A percentile compares a stretch with the other conserved stretches of the same genome.
Evolutionary conservation across 2,329 filamentous ascomycete genomes (phyloP).

Genomic region (Venturia aucupariae): DNA sequence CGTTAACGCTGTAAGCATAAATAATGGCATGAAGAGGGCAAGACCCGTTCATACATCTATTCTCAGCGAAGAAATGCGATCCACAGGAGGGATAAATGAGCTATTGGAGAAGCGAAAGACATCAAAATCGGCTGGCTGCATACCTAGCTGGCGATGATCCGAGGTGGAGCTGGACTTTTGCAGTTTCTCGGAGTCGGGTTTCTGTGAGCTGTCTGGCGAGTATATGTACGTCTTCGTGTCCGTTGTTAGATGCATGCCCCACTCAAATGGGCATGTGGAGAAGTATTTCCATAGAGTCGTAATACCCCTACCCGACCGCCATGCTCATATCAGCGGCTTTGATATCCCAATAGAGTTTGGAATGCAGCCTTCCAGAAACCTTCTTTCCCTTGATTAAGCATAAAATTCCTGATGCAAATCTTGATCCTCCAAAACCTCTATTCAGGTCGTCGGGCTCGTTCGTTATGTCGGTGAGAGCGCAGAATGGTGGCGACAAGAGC

Average conservation of each 20-base stretch:
- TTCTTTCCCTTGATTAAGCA: not conserved
- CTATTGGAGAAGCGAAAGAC: not conserved
- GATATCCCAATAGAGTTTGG: not conserved
- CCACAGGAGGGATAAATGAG: not conserved
- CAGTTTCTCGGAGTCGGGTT: not conserved
- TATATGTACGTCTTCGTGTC: not conserved
- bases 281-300: not conserved
- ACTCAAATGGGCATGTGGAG: not conserved
- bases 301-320: not conserved
- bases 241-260: not conserved
- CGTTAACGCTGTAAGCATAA: too few relatives aligned
- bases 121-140: not conserved
- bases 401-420: not conserved
- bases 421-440: not conserved
- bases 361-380: not conserved
- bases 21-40: not conserved
- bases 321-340: not conserved
- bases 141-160: not conserved
- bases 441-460: not conserved
- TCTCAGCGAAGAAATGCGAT: not conserved
- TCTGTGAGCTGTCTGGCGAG: not conserved
- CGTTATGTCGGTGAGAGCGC: not conserved
- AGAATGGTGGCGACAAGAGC: not conserved
- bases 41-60: not conserved
- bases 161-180: not conserved